These are phyloP conservation scores for Nigrospora oryzae DNA, from an alignment of 2,329 filamentous ascomycete genomes.

Conservation along the genomic window DNA sequence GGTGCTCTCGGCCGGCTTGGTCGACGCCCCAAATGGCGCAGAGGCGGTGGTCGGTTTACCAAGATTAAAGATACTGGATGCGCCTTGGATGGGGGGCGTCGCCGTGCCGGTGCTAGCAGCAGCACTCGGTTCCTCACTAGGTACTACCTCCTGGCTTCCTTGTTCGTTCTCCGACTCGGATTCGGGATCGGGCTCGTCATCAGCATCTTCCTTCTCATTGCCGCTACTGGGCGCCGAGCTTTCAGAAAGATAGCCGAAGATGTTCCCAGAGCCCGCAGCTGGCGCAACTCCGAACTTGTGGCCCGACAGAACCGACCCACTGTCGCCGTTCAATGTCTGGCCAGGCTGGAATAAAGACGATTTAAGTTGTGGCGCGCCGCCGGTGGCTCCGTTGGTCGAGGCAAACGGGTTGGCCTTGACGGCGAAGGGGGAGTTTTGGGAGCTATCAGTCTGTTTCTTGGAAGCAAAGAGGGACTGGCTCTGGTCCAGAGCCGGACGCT, in stretches of 20 bases:
- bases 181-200: conserved; percentile 31
- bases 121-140: conserved; percentile 33
- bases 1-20: conserved; percentile 10
- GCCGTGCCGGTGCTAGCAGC: conserved; percentile 31
- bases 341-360: conserved; percentile 17
- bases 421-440: conserved; percentile 19
- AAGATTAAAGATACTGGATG: conserved; percentile 18
- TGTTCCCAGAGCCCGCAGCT: conserved; percentile 31
- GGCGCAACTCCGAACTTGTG: conserved; percentile 15
- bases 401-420: conserved; percentile 18
- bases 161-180: conserved; percentile 33
- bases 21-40: conserved; percentile 11
- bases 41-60: conserved; percentile 16
- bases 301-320: conserved; percentile 14
- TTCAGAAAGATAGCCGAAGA: conserved; percentile 53
- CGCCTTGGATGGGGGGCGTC: conserved; percentile 28
- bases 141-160: conserved; percentile 31
- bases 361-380: conserved; percentile 34
- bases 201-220: conserved; percentile 32
- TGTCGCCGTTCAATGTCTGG: conserved; percentile 20
- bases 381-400: conserved; percentile 24
- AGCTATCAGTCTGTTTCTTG: not conserved
- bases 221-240: conserved; percentile 48
- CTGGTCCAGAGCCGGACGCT: conserved; percentile 7
- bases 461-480: not conserved